Base-by-base conservation (phyloP, 495 filamentous ascomycete genomes). In the Venustampulla echinocandica region DNA sequence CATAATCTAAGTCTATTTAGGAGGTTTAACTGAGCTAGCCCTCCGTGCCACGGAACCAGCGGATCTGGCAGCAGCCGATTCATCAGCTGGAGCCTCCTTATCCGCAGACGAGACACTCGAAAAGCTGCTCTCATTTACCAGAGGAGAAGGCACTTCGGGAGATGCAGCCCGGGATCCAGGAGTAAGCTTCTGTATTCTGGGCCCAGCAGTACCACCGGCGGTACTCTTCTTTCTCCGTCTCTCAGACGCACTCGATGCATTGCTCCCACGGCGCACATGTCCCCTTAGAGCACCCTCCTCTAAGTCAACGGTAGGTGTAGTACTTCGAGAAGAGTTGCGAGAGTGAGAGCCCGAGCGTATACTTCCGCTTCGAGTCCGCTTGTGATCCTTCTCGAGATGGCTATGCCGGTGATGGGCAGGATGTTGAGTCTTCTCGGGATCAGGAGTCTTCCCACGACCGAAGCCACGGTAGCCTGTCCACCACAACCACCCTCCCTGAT, bases 401-500 rank as follows among this genome's bases (percentile, higher is more conserved):
- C 33, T 21, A 14, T 50, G 47, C 17, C 36, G 41, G 50, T 64
- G 65, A 52, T 64, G 64, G 46, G 43, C 37, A 9, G 4, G 45
- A 43, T 58, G 61, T 14, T 61, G 57, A 2, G 45, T 53, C 53
- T 69, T 66, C 36, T 71, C 66, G 19, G 56, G 25, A 10, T 57
- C 57, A 1, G 51, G 55, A 17, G 45, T 36, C 18, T 56, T 54
- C 1, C 46, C 25, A 15, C 61, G 66, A 46, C 70, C 71, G 48
- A 77, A 76, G 54, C 76, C 73, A 61, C 64, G 78, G 80, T 71
- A 88, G 42, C 83, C 74, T 1, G 73, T 64, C 70, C 88, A 89
- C 83, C 84, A 87, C 28, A 87, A 65, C 87, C 86, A 92, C 19
- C 82, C 77, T n/a, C 84, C 75, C 35, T 84, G 71, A 45, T 78